These are phyloP conservation scores for Phytophthora pini DNA, from an alignment of 352 stramenopile species.

Conservation along the genomic window DNA sequence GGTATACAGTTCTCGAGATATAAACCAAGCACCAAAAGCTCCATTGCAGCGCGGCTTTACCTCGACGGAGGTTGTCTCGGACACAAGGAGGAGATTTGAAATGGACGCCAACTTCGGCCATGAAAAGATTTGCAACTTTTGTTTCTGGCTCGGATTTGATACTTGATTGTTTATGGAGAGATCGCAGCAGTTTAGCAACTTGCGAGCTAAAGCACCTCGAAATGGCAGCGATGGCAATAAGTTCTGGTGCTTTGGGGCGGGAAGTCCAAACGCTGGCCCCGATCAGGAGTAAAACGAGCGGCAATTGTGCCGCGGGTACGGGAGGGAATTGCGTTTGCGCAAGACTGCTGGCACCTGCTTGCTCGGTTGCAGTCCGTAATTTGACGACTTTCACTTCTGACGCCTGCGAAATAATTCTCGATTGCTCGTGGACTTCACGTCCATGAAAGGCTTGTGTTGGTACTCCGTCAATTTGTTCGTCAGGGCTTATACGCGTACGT, in stretches of 20 bases:
- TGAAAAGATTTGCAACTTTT: constrained; percentile 14
- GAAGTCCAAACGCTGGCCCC: background rate
- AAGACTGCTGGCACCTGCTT: background rate
- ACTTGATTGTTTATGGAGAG: no score
- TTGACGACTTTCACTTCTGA: constrained; percentile 1
- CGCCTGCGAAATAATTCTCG: background rate
- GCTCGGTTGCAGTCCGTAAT: constrained; percentile 1
- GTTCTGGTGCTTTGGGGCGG: background rate
- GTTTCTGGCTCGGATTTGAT: background rate
- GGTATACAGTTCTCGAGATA: constrained; percentile 13
- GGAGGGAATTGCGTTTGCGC: constrained; percentile 9
- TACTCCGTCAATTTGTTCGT: no score
- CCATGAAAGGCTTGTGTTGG: background rate
- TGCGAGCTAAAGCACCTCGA: background rate
- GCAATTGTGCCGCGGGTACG: constrained; percentile 15
- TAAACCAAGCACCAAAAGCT: constrained; percentile 18
- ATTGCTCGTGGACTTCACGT: constrained; percentile 9
- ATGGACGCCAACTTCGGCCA: no score
- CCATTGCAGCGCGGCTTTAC: constrained; percentile 19
- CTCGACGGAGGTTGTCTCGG: background rate
- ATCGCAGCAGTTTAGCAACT: no score
- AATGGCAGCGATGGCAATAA: background rate
- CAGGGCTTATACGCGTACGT: no score
- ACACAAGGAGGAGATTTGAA: constrained; percentile 18
- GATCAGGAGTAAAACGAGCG: background rate